Evolutionary conservation across 768 basidiomycete genomes (phyloP), one percentile per base, ranked within the genome.

Genomic region (Jaapia argillacea): DNA sequence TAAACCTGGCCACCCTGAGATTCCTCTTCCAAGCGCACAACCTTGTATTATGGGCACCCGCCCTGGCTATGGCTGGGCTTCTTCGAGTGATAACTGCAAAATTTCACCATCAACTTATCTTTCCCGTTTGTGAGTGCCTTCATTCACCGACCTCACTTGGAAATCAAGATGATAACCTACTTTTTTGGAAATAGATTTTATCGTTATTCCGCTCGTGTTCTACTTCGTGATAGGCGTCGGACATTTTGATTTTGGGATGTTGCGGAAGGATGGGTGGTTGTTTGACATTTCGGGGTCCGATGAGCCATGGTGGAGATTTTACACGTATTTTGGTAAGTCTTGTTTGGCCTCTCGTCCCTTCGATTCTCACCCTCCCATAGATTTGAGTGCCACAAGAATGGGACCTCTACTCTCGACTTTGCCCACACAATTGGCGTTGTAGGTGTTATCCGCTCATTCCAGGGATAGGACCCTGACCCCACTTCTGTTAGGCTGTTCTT

Each of bases 381-480:
- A 92, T 54, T 72, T 77, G 48, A 54, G 57, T 12, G 67, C 71
- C 16, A 76, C 85, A 12, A 66, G 65, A 16, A 88, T 78, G 64
- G 62, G 56, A 3, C 77, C 83, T 0, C 67, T 99, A 24, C 82
- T 83, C 79, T 64, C 74, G 1, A 93, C 90, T 0, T 64, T 99
- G 55, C 93, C 94, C 3, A 98, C 93, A 1, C 94, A 98, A 56
- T 77, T 97, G 46, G 94, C 94, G 3, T 59, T 99, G 79, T 84
- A 48, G 55, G 86, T 64, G 58, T 52, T 52, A 62, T 58, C 43
- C 55, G 50, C 36, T 47, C 58, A 26, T 47, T 33, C 58, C 10
- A 33, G 16, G 10, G 28, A 16, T 10, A 10, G 28, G 28, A 10
- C 10, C 28, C 10, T 33, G 28, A 16, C 28, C 28, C 10, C 37